Evolutionary conservation across 345 rosid genomes (phyloP), one percentile per base, ranked within the genome.

Genomic region (Populus pruinosa): DNA sequence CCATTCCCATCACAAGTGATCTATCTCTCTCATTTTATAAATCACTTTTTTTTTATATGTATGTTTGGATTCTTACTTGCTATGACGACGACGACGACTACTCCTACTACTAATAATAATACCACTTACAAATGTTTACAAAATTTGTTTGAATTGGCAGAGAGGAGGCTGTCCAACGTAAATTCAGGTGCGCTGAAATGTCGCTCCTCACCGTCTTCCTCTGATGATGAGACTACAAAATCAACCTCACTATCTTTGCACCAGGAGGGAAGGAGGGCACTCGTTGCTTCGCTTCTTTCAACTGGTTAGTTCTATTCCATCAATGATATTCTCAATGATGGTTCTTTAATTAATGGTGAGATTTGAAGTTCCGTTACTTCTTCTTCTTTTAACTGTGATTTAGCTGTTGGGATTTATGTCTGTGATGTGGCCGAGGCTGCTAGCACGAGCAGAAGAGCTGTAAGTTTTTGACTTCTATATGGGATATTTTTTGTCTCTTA

Each of bases 401-500:
- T 88, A 93, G 97, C 85, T 79, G 85, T 88, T 82, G 93, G 85
- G 41, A 21, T 73, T 61, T 64, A 73, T 75, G 72, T 80, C 73
- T 85, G 81, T 75, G 89, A 90, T 86, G 88, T 80, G 79, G 88
- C 96, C 29, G 87, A 91, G 76, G 99, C 98, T 78, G 99, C 76
- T 70, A 95, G 94, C 89, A 93, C 98, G 29, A 95, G 99, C 77
- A 86, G 93, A 84, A 91, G 99, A 91, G 99, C 98, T 71, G 98
- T 93, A 84, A 83, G 96, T 71, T 23, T 17, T 72, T 33, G 55
- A 14, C 47, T 3, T 68, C 41, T 7, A 21, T 53, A 14, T 47
- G 66, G 18, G 31, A 66, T 13, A 6, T 44, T 27, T 1, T 67
- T 13, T 4, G 5, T 5, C 27, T 56, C 44, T 35, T n/a, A 13